Conservation (phyloP, 805 yeast genomes). For the Metschnikowia santaceciliae region DNA sequence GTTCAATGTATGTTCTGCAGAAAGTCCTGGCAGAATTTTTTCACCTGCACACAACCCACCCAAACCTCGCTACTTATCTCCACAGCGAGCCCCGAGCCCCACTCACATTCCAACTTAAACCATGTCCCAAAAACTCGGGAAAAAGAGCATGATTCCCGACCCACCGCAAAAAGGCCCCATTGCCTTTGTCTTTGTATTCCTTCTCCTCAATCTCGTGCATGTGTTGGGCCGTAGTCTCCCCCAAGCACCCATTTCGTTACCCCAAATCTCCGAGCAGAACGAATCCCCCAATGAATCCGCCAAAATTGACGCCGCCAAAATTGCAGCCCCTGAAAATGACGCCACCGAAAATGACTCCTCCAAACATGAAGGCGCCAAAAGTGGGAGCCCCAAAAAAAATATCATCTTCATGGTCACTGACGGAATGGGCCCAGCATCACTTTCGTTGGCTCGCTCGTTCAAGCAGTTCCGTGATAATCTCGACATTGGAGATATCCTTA, state of each 20-base stretch:
- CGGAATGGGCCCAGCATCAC: constrained; percentile 93
- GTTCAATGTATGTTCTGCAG: too few species aligned
- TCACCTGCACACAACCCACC: too few species aligned
- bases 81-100: neutral
- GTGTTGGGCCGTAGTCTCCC: neutral
- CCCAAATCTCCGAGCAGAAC: too few species aligned
- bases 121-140: neutral
- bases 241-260: neutral
- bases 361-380: too few species aligned
- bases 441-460: constrained; percentile 75
- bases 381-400: constrained; percentile 48
- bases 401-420: constrained; percentile 87
- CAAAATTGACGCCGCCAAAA: neutral
- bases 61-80: neutral
- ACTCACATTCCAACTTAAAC: neutral
- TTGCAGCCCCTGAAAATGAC: too few species aligned
- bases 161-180: neutral
- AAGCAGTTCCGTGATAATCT: constrained; percentile 57
- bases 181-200: neutral
- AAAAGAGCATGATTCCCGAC: neutral
- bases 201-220: constrained; percentile 1
- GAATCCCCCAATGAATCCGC: neutral
- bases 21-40: too few species aligned
- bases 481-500: constrained; percentile 51
- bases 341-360: too few species aligned